Evolutionary conservation across 192 early-diverging fungal species (phyloP).

Genomic region (Lunasporangiospora selenospora): DNA sequence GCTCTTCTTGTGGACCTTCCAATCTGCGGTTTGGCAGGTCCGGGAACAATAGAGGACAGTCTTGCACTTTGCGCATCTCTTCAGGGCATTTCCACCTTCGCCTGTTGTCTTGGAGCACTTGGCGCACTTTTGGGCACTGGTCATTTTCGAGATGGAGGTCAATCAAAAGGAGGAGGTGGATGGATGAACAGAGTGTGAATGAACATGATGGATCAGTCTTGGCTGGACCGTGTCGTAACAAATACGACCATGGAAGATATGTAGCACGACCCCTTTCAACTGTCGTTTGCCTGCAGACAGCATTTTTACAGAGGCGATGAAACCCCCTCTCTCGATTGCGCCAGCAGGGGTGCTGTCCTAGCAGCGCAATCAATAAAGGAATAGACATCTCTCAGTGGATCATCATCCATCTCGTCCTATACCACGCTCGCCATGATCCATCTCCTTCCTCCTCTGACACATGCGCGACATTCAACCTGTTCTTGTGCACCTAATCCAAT

Average conservation of each 20-base stretch:
- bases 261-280: too few species aligned
- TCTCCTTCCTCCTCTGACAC: neutral
- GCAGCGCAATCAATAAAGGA: too few species aligned
- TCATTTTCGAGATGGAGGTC: neutral
- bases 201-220: too few species aligned
- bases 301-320: too few species aligned
- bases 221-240: too few species aligned
- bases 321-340: too few species aligned
- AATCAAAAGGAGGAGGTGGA: too few species aligned
- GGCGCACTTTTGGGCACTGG: conserved; percentile 11
- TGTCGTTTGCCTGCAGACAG: too few species aligned
- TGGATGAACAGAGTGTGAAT: too few species aligned
- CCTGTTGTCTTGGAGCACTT: conserved; percentile 17
- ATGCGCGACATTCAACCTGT: neutral
- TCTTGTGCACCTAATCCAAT: conserved; percentile 5
- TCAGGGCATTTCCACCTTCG: conserved; percentile 10
- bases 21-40: conserved; percentile 10
- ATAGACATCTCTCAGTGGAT: too few species aligned
- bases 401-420: neutral
- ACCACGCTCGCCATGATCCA: conserved; percentile 1
- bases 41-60: conserved; percentile 16
- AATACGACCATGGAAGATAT: too few species aligned
- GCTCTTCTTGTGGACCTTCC: conserved; percentile 13
- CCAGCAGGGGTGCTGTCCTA: too few species aligned
- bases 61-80: conserved; percentile 15